Base-by-base conservation (phyloP, 371 early-diverging fungal species). In the Circinella umbellata region DNA sequence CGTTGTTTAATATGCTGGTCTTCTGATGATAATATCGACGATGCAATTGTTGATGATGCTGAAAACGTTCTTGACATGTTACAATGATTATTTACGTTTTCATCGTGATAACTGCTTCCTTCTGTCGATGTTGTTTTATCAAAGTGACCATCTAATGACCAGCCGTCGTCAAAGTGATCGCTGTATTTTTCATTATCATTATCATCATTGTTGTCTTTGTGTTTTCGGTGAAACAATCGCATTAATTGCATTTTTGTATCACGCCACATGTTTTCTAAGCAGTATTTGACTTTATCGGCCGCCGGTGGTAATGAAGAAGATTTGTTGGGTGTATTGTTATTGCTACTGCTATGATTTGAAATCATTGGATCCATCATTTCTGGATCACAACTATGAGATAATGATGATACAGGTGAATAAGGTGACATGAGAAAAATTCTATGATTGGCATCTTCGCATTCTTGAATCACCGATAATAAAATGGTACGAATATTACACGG, bases 391-490 rank as follows among this genome's bases (percentile, higher is more conserved):
- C 15, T 34, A 34, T 57, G 57, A 5, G 57, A 57, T 18, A 57
- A 4, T 18, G 35, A 63, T 14, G 17, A n/a, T 5, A 61, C 59
- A 3, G 71, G 42, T 42, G 66, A 42, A 35, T 66, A 61, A 8
- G 73, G 66, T 17, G 71, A 49, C 51, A 60, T 42, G 61, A 63
- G 59, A 55, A 64, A 71, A 27, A 79, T 75, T 7, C 73, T 74
- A 4, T 71, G 64, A 61, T 73, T 74, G 27, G 79, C 74, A 34
- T 64, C 48, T 49, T 80, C 80, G 47, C 82, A 80, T 63, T 84
- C 85, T n/a, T 60, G 64, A 3, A 80, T 61, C 4, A 79, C 73
- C 1, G 64, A 54, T 8, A 65, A 14, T 54, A 84, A 59, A 3
- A 78, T 66, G 0, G 39, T 35, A 48, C 75, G 70, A 20, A 82